phyloP scores from a whole-genome alignment of 306 rosid species.

The Notholithocarpus densiflorus region DNA sequence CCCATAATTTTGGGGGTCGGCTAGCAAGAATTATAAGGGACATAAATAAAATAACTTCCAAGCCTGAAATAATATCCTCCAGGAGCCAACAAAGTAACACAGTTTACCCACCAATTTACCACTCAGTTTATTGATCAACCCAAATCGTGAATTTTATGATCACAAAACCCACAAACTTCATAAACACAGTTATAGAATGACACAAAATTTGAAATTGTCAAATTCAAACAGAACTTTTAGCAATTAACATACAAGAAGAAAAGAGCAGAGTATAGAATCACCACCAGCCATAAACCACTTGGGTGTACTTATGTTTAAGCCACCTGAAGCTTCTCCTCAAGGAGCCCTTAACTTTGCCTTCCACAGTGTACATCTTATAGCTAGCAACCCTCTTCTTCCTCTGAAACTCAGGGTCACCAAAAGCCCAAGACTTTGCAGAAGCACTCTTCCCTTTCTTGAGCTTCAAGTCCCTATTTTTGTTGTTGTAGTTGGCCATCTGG shows the following conservation, averaged over 20 bases:
- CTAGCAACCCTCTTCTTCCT: slow-evolving; percentile 85
- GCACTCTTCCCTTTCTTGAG: slow-evolving; percentile 66
- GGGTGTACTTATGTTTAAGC: slow-evolving; percentile 76
- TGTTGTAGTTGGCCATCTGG: slow-evolving; percentile 29
- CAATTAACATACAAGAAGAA: not conserved
- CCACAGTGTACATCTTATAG: slow-evolving; percentile 86
- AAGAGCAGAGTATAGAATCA: slow-evolving; percentile 11
- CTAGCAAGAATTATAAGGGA: not conserved
- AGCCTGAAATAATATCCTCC: not conserved
- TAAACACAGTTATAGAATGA: slow-evolving; percentile 4
- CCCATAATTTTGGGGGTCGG: too few species aligned
- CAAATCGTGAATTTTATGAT: slow-evolving; percentile 6
- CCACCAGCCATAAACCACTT: slow-evolving; percentile 72
- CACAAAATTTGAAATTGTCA: slow-evolving; percentile 11
- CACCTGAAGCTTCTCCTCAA: slow-evolving; percentile 84
- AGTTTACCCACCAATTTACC: not conserved
- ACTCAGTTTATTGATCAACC: not conserved
- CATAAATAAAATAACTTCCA: slow-evolving; percentile 10
- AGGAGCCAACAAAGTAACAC: slow-evolving; percentile 12
- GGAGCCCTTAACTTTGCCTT: slow-evolving; percentile 85
- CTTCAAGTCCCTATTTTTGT: slow-evolving; percentile 37
- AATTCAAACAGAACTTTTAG: slow-evolving; percentile 8
- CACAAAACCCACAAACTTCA: slow-evolving; percentile 18
- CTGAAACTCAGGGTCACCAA: slow-evolving; percentile 79
- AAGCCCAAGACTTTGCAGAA: slow-evolving; percentile 48